These are phyloP conservation scores for Phytophthora pistaciae DNA, from an alignment of 352 stramenopile species.

Conservation along the genomic window DNA sequence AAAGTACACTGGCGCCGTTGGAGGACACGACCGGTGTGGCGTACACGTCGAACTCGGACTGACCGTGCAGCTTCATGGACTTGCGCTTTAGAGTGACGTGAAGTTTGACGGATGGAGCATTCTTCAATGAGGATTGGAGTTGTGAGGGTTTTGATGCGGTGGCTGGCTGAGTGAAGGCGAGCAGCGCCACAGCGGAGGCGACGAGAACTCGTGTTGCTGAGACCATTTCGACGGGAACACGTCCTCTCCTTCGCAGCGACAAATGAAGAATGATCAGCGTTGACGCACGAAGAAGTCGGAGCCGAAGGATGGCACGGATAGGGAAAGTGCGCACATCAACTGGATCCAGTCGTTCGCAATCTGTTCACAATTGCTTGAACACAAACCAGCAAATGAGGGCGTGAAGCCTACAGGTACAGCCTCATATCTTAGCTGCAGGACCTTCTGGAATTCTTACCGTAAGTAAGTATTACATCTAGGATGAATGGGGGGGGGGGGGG, in stretches of 20 bases:
- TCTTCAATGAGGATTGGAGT: neutral
- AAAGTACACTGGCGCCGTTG: conserved; percentile 23
- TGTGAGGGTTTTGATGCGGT: neutral
- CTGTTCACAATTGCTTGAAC: neutral
- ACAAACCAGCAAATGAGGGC: neutral
- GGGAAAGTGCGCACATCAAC: neutral
- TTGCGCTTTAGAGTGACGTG: conserved; percentile 39
- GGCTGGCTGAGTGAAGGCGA: neutral
- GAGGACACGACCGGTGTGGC: conserved; percentile 29
- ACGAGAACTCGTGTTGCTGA: neutral
- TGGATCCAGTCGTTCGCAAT: conserved; percentile 1
- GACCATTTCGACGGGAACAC: neutral
- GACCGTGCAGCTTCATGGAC: conserved; percentile 35
- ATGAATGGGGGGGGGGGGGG: no score
- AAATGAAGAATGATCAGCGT: conserved; percentile 3
- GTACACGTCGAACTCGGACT: conserved; percentile 40
- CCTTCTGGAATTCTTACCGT: neutral
- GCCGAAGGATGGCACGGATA: neutral
- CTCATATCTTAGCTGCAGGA: neutral
- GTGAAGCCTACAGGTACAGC: neutral
- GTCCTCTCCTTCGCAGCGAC: neutral
- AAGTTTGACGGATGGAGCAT: conserved; percentile 37
- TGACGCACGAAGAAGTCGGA: neutral
- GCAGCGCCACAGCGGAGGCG: neutral
- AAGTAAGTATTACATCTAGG: no score